Base-by-base conservation (phyloP, 1,139 yeast species). In the Debaryomyces subglobosus region DNA sequence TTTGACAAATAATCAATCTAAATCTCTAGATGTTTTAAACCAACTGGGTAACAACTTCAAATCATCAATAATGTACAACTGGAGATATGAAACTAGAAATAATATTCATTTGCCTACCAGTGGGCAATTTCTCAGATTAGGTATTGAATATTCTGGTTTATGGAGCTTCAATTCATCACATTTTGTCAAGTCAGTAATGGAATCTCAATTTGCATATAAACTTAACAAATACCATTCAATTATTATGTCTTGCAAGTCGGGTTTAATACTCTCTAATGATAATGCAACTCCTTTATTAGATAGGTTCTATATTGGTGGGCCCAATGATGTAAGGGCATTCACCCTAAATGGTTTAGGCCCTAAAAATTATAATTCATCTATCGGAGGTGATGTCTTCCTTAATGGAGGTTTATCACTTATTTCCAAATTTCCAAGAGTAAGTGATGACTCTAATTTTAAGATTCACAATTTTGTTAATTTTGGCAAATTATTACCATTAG, bases 311-410 rank as follows among this genome's bases (percentile, higher is more conserved):
- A 67, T 77, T 16, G 85, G 84, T n/a, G 96, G 96, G 0, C 88
- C 96, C 1, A 87, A 88, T 56, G 96, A 88, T 57, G 83, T 90
- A 2, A 75, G 96, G 44, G 89, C 94, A 0, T 89, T 89, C 63
- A 72, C 77, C 34, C 69, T 85, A 58, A 87, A 89, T 65, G 96
- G 97, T 0, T 64, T 92, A 32, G 99, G 99, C 0, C 97, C 98
- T 1, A 85, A 87, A 59, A 86, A 81, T 46, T 79, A 72, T 62
- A 74, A 66, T 48, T 58, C 74, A 3, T 69, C 87, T 1, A 64
- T 90, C 16, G 99, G 99, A 3, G 99, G 98, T 3, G 91, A 91
- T 60, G 72, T 84, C 1, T 87, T 84, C 56, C 61, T 83, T 30
- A 83, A 86, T 16, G 84, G 86, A 32, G 97, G 97, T 1, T 54